Base-by-base conservation (phyloP, 768 basidiomycete species). In the Paxillus rubicundulus region DNA sequence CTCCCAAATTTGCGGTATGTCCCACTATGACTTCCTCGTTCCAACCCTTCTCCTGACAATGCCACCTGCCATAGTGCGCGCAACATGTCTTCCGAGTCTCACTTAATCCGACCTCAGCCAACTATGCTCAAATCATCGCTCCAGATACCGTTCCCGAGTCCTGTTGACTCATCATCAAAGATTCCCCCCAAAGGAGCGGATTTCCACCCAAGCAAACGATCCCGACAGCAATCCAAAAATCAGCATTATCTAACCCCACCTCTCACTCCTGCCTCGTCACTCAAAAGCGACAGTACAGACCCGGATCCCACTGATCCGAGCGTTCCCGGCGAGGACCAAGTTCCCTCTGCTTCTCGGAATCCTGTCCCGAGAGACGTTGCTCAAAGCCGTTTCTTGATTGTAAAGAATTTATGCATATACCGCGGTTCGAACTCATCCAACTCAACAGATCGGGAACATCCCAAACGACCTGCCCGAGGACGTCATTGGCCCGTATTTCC, bases 1-100 rank as follows among this genome's bases (percentile, higher is more conserved):
- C 74, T 87, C 59, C 86, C 86, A 9, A 86, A 87, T 64, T 74
- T 87, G 56, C 81, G 84, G 85, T 85, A 44, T 52, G 75, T 65
- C 33, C 37, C 5, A 9, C 10, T 14, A 24, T 53, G 10, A 17
- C 14, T 3, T 40, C 46, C 7, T 33, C 1, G 40, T 13, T 45
- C 21, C 18, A 0, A 30, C 4, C 37, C 43, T 48, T 43, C 45
- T 55, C 43, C 52, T 54, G 33, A 40, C 43, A 47, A 59, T 53
- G 28, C 50, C 63, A 67, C 62, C 50, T 48, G 53, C 54, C 42
- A 37, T 33, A 67, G 67, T 40, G 55, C 56, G 9, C 61, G 69
- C 42, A 67, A 67, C 28, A 20, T 39, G 17, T 49, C 65, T 1
- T 58, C 61, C 4, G 63, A 58, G 51, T 65, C 64, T 48, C 71